Evolutionary conservation across 768 basidiomycete species (phyloP).

Genomic region (Panaeolus cyanescens): DNA sequence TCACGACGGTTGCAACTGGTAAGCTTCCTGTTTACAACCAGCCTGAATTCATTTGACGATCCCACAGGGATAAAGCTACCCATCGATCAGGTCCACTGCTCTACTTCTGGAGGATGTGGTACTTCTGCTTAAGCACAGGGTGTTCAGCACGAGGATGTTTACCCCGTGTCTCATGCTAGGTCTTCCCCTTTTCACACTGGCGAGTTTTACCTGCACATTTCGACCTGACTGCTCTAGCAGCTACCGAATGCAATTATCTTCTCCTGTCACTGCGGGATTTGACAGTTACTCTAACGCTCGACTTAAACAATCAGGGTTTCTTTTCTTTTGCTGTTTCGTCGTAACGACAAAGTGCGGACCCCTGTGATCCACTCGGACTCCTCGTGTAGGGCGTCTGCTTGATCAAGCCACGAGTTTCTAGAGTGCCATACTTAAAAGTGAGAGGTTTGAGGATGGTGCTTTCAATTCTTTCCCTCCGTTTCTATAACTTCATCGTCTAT

Average conservation of each 20-base stretch:
- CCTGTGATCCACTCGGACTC: background rate
- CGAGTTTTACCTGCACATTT: background rate
- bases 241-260: background rate
- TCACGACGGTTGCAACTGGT: background rate
- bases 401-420: background rate
- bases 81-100: background rate
- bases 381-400: slow-evolving; percentile 2
- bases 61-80: background rate
- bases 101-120: background rate
- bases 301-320: background rate
- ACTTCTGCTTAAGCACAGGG: background rate
- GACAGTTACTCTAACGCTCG: background rate
- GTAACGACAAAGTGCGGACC: background rate
- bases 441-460: background rate
- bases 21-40: background rate
- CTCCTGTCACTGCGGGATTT: background rate
- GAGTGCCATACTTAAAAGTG: background rate
- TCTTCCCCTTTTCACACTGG: background rate
- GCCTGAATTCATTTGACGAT: background rate
- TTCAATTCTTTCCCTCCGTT: background rate
- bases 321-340: background rate
- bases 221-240: background rate
- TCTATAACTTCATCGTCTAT: background rate
- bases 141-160: background rate
- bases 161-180: slow-evolving; percentile 1